phyloP scores from a whole-genome alignment of 108 stramenopile genomes.

The Skeletonema costatum region DNA sequence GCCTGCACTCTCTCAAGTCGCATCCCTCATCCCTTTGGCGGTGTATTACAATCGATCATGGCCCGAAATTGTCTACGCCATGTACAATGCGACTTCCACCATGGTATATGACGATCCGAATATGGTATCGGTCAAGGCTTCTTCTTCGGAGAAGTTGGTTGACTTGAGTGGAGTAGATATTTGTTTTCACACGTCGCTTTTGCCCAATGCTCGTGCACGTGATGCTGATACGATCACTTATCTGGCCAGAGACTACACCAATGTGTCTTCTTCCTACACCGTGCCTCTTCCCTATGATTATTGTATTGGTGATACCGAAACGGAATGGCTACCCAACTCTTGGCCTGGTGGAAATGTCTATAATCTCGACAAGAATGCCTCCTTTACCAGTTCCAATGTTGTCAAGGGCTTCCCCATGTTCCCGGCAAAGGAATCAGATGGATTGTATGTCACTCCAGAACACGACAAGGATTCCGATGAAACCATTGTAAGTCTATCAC shows the following conservation, averaged over 20 bases:
- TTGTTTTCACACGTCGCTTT: background rate
- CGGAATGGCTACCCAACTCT: background rate
- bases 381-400: background rate
- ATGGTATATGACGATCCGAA: background rate
- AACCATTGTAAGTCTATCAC: background rate
- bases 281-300: conserved; percentile 1
- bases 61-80: background rate
- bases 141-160: background rate
- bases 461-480: background rate
- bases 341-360: background rate
- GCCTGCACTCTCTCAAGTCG: background rate
- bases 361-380: background rate
- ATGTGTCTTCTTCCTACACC: background rate
- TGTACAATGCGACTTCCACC: background rate
- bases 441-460: background rate
- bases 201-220: conserved; percentile 1
- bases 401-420: background rate
- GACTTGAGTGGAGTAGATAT: background rate
- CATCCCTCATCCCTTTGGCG: background rate
- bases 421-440: background rate
- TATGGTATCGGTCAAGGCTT: background rate
- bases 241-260: background rate
- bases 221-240: conserved; percentile 1
- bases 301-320: background rate
- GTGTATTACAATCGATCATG: background rate